Evolutionary conservation across 768 basidiomycete species (phyloP).

Genomic region (Mycena vulgaris): DNA sequence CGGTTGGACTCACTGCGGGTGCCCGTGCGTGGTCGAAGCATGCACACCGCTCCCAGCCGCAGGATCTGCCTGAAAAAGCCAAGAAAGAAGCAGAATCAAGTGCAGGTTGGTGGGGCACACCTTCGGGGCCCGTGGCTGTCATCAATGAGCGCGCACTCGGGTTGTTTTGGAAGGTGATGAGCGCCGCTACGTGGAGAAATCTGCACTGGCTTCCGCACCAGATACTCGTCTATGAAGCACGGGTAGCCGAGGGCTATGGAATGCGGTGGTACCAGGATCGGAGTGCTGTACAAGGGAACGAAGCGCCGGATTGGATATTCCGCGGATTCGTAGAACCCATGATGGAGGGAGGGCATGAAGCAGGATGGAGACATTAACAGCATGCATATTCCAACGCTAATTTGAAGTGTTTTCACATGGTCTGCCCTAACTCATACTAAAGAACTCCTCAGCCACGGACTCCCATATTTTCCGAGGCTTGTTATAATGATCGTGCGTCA

Average conservation of each 20-base stretch:
- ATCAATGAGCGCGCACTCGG: slow-evolving; percentile 68
- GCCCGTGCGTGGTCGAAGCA: slow-evolving; percentile 81
- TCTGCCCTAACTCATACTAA: slow-evolving; percentile 1
- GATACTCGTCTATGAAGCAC: slow-evolving; percentile 73
- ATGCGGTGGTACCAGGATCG: slow-evolving; percentile 47
- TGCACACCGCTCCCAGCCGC: slow-evolving; percentile 64
- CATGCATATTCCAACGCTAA: neutral
- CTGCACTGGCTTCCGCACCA: slow-evolving; percentile 77
- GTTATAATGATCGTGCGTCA: slow-evolving; percentile 32
- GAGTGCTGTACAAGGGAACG: slow-evolving; percentile 35
- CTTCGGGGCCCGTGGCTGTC: slow-evolving; percentile 65
- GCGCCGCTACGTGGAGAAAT: slow-evolving; percentile 71
- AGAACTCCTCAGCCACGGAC: slow-evolving; percentile 36
- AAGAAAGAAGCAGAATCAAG: slow-evolving; percentile 27
- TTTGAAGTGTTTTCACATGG: neutral
- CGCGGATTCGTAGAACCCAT: slow-evolving; percentile 78
- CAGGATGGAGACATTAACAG: slow-evolving; percentile 69
- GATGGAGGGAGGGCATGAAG: slow-evolving; percentile 77
- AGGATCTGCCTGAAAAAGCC: slow-evolving; percentile 20
- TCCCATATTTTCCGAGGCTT: slow-evolving; percentile 35
- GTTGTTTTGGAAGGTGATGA: slow-evolving; percentile 69
- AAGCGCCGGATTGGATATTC: slow-evolving; percentile 64
- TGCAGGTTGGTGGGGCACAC: slow-evolving; percentile 72
- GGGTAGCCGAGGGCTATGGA: neutral
- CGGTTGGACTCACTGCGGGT: slow-evolving; percentile 67